Base-by-base conservation (phyloP, 1,139 yeast genomes). In the Blastobotrys petasosporus region DNA sequence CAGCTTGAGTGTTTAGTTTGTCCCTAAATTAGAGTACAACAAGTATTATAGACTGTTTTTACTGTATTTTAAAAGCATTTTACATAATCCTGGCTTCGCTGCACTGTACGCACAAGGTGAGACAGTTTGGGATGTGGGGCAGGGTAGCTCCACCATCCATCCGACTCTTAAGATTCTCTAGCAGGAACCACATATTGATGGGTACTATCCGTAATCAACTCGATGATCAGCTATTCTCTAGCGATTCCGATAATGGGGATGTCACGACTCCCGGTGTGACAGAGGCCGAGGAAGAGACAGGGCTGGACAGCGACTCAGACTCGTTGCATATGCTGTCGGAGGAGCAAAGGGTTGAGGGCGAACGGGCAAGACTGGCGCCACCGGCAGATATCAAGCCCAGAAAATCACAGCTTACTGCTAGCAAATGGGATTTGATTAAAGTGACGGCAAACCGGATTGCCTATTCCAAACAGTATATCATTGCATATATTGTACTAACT, bases 391-490 rank as follows among this genome's bases (percentile, higher is more conserved):
- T 17, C 42, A 32, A 9, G 25, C 13, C 23, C 23, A 15, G n/a
- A 5, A 39, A 40, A 36, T 51, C 54, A 1, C 55, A 52, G 39
- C 51, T 52, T 39, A 20, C 48, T 20, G 50, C 51, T 13, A 28
- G 45, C 4, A 47, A 45, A 28, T 48, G 49, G 38, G 52, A 51
- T 25, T 39, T 52, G 35, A 47, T 52, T 23, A 25, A 51, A 10
- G 53, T 52, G 3, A 38, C 49, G 1, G 55, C 53, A 28, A 52
- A 51, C 23, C 41, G 54, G 17, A 17, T 9, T 17, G 38, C 55
- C 3, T 52, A 52, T 35, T 52, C 55, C 8, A 51, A 42, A 30
- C 49, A 52, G 40, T 52, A 52, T 32, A 52, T 52, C 15, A 29
- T 51, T 23, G 53, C 41, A 8, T 52, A 52, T 40, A 36, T 51